These are phyloP conservation scores for Cladobotryum protrusum DNA, from an alignment of 2,329 filamentous ascomycete species.

Conservation along the genomic window DNA sequence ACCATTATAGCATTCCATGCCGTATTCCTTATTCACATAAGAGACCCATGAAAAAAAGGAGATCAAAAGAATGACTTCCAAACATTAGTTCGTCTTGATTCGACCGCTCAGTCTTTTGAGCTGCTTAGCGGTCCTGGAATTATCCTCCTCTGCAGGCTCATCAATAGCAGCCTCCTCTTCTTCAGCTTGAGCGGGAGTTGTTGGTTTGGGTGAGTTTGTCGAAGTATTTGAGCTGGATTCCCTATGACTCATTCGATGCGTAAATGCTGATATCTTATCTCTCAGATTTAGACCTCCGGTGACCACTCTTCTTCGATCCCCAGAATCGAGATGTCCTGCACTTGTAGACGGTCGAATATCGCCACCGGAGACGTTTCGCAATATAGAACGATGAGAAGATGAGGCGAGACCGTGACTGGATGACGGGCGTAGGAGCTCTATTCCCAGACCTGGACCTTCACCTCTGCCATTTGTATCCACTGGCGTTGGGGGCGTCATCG, in stretches of 20 bases:
- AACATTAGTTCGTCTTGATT: neutral
- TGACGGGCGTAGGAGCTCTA: slow-evolving; percentile 26
- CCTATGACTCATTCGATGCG: slow-evolving; percentile 22
- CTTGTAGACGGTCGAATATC: slow-evolving; percentile 28
- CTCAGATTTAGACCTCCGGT: slow-evolving; percentile 28
- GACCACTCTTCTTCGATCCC: slow-evolving; percentile 23
- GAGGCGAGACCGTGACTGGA: slow-evolving; percentile 26
- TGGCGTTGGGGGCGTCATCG: slow-evolving; percentile 44
- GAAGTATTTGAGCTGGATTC: slow-evolving; percentile 14
- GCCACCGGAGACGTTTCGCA: slow-evolving; percentile 13
- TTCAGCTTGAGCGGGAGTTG: neutral
- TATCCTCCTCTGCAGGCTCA: neutral
- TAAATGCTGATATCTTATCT: slow-evolving; percentile 31
- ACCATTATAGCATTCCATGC: too few species aligned
- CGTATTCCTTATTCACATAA: too few species aligned
- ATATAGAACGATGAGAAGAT: slow-evolving; percentile 13
- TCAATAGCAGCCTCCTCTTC: neutral
- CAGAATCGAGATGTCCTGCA: slow-evolving; percentile 21
- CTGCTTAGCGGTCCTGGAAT: neutral
- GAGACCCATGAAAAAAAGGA: too few species aligned
- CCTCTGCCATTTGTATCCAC: slow-evolving; percentile 20
- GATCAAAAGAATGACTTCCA: too few species aligned
- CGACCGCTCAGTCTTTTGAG: neutral
- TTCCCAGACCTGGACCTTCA: slow-evolving; percentile 20
- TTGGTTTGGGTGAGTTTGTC: neutral